Evolutionary conservation across 768 basidiomycete species (phyloP), one percentile per base, ranked within the genome.

Genomic region (Tylopilus vinaceipallidus): DNA sequence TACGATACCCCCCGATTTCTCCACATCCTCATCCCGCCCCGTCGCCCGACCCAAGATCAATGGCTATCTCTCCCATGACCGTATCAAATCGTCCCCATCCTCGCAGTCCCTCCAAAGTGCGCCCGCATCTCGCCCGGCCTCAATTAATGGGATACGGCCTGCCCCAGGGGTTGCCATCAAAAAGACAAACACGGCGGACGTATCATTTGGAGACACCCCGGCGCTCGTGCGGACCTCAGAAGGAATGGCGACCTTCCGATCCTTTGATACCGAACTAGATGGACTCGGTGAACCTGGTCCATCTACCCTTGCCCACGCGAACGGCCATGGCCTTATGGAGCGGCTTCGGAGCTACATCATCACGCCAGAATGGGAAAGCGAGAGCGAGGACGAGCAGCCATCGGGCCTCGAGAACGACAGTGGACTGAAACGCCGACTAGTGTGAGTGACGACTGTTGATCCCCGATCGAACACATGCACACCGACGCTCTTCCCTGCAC

Each of bases 221-320:
- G 88, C 88, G 0, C 77, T 92, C 13, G 62, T 79, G 12, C 84
- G 91, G 16, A 87, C 88, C 0, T 72, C 81, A 0, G 76, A 82
- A 50, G 83, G 83, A n/a, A 95, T 95, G 91, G 63, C 74, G 3
- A 56, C 72, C 45, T 91, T 92, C 57, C 65, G 65, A 23, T 73
- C 80, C 42, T 71, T 92, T 7, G 86, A 90, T 52, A 61, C 51
- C 10, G 78, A 78, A 16, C 60, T 85, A 12, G 73, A 76, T 56
- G 57, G 59, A 38, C 51, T 65, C n/a, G 64, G 64, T 42, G 64
- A 70, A 56, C 68, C 66, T 16, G 68, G 64, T 23, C 66, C 66
- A 41, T 69, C 68, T 6, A 66, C 60, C 16, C 65, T 69, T 20
- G 61, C 64, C 3, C 58, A 65, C n/a, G 63, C 67, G 6, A 67